Evolutionary conservation across 805 yeast genomes (phyloP), one percentile per base, ranked within the genome.

Genomic region (Zygotorulaspora florentina): DNA sequence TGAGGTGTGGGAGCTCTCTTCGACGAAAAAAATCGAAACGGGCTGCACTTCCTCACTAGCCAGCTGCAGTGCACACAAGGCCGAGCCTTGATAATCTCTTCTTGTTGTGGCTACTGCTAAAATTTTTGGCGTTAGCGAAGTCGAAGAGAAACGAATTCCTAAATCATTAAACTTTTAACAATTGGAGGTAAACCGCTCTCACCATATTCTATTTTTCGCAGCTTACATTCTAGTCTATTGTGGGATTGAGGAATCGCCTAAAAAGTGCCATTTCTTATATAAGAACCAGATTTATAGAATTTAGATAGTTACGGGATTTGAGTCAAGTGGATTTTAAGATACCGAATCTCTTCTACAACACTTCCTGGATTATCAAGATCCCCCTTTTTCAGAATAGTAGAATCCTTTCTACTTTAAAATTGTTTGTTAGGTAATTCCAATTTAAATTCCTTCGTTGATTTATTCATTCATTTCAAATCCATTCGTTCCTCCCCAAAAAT

Each of bases 181-280:
- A 33, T 33, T 33, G 11, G 36, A 33, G 16, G n/a, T 33, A n/a
- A 17, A n/a, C 16, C 13, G 18, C 13, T 33, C 16, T 33, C 13
- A 13, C 16, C 16, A 10, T 3, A 16, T 10, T 13, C 11, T 23
- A 20, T 37, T 37, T 37, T 37, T 37, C 40, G 40, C 25, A 37
- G 40, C 30, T 9, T 3, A n/a, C 28, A 11, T 37, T 25, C 30
- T 33, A 18, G 36, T 33, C 20, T 33, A 33, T 13, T 8, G 20
- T 33, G 16, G 5, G 16, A 16, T 33, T n/a, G 16, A 13, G 20
- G 16, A 13, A 33, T 5, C 20, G 36, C 13, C 8, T 33, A 5
- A 18, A 33, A 33, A 16, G 36, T n/a, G 36, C 13, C 20, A 33
- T 26, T 45, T 28, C 42, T 40, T 31, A 45, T 45, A 45, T 40